Conservation (phyloP, 1,139 yeast genomes). For the Kurtzmaniella quercitrusa region DNA sequence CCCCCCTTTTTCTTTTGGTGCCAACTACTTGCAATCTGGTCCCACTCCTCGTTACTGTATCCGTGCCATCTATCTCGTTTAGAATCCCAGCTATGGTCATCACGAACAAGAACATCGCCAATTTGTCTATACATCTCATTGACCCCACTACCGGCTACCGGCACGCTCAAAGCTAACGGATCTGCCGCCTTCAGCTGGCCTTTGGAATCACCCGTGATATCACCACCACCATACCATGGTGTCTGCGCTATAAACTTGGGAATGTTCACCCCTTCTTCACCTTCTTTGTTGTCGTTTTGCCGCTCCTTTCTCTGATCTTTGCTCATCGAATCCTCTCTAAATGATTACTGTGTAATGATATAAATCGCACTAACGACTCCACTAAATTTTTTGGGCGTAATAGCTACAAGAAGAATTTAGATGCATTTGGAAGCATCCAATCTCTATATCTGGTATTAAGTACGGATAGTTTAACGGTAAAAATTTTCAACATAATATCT, state of each 20-base stretch:
- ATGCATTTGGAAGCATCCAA: too few species aligned
- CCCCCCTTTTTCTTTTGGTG: conserved; percentile 33
- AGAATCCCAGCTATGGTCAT: conserved; percentile 53
- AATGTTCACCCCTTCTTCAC: conserved; percentile 14
- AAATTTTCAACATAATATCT: too few species aligned
- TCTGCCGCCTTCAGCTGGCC: conserved; percentile 8
- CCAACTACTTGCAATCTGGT: conserved; percentile 44
- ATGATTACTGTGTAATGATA: neutral
- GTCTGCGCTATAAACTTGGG: conserved; percentile 28
- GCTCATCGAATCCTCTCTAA: neutral
- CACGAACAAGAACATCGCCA: conserved; percentile 22
- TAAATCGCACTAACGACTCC: neutral
- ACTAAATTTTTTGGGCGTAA: neutral
- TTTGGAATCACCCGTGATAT: conserved; percentile 7
- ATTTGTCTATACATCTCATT: conserved; percentile 19
- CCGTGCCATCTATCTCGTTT: conserved; percentile 82
- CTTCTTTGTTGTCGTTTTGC: conserved; percentile 8
- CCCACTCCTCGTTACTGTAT: conserved; percentile 58
- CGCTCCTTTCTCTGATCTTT: neutral
- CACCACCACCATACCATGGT: conserved; percentile 26
- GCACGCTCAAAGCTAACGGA: conserved; percentile 26
- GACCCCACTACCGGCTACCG: conserved; percentile 32
- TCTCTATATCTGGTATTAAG: too few species aligned
- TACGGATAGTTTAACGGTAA: too few species aligned
- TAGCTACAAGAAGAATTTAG: too few species aligned